A percentile compares a stretch with the other conserved stretches of the same genome.
Evolutionary conservation across 2,329 filamentous ascomycete genomes (phyloP).

Genomic region (Neofusicoccum laricinum): DNA sequence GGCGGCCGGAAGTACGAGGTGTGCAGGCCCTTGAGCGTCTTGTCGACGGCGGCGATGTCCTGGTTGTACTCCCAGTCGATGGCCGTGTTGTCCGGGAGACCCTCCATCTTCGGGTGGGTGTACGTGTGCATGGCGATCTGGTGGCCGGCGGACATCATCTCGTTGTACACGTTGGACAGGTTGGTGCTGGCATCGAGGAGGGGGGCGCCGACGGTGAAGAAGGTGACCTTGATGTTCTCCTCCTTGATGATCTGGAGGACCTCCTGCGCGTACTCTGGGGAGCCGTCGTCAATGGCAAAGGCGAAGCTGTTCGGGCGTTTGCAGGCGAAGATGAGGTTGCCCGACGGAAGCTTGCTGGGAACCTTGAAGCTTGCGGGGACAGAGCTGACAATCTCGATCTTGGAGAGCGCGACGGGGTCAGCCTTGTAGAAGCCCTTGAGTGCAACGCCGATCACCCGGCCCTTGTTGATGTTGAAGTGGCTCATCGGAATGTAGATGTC

Average conservation of each 20-base stretch:
- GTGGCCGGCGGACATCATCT: slow-evolving; percentile 62
- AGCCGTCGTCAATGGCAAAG: slow-evolving; percentile 69
- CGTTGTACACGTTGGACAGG: slow-evolving; percentile 61
- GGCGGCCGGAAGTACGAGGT: slow-evolving; percentile 65
- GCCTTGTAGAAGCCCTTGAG: slow-evolving; percentile 63
- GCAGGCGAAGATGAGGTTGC: slow-evolving; percentile 61
- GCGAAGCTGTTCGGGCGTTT: slow-evolving; percentile 68
- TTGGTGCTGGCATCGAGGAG: slow-evolving; percentile 59
- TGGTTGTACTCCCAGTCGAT: slow-evolving; percentile 64
- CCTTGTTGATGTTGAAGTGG: slow-evolving; percentile 63
- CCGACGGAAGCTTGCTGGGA: slow-evolving; percentile 60
- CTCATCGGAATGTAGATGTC: slow-evolving; percentile 66
- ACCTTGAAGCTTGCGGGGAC: slow-evolving; percentile 53
- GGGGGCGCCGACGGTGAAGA: slow-evolving; percentile 67
- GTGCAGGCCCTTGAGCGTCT: slow-evolving; percentile 33
- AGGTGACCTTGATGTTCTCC: slow-evolving; percentile 64
- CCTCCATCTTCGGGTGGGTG: slow-evolving; percentile 67
- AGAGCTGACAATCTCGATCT: slow-evolving; percentile 59
- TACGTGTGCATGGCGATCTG: slow-evolving; percentile 68
- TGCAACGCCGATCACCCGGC: slow-evolving; percentile 56
- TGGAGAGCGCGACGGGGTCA: slow-evolving; percentile 51
- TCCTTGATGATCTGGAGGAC: slow-evolving; percentile 61
- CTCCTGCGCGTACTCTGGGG: slow-evolving; percentile 56
- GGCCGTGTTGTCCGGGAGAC: slow-evolving; percentile 49
- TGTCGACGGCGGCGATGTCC: slow-evolving; percentile 50